These are phyloP conservation scores for Colletotrichum tamarilloi DNA, from an alignment of 2,329 filamentous ascomycete species.

Conservation along the genomic window DNA sequence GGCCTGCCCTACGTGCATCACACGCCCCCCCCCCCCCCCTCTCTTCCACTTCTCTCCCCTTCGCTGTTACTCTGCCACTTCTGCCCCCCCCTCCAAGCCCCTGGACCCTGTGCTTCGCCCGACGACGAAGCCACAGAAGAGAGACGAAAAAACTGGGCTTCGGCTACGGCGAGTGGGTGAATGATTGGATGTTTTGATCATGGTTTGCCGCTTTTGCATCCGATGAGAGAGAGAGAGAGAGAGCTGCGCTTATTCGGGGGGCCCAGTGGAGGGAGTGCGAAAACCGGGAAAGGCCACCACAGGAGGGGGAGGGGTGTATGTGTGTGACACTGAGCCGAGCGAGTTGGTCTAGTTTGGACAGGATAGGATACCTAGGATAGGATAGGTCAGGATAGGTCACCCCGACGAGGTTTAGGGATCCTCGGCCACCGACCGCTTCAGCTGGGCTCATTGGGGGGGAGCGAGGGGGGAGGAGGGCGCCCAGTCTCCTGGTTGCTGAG, in stretches of 20 bases:
- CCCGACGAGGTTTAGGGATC: conserved; percentile 16
- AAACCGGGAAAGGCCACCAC: neutral
- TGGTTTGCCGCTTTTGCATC: conserved; percentile 21
- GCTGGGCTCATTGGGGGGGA: neutral
- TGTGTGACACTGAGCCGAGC: neutral
- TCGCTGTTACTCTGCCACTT: neutral
- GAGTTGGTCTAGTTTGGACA: neutral
- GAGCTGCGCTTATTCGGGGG: neutral
- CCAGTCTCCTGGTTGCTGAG: neutral
- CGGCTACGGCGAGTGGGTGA: neutral
- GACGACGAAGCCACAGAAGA: neutral
- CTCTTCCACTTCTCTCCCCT: neutral
- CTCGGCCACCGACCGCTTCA: conserved; percentile 25
- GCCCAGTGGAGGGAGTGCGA: conserved; percentile 14
- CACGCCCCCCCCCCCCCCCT: conserved; percentile 2
- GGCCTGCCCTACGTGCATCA: conserved; percentile 8
- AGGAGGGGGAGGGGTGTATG: conserved; percentile 1
- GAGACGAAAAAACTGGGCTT: conserved; percentile 14
- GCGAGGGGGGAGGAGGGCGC: neutral
- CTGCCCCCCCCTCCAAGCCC: neutral
- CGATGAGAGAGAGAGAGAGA: conserved; percentile 19
- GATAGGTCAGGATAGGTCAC: neutral
- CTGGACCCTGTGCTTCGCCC: conserved; percentile 9
- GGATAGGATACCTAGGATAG: too few relatives aligned
- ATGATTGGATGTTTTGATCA: conserved; percentile 12